Base-by-base conservation (phyloP, 2,329 filamentous ascomycete species). In the Alternaria conjuncta region DNA sequence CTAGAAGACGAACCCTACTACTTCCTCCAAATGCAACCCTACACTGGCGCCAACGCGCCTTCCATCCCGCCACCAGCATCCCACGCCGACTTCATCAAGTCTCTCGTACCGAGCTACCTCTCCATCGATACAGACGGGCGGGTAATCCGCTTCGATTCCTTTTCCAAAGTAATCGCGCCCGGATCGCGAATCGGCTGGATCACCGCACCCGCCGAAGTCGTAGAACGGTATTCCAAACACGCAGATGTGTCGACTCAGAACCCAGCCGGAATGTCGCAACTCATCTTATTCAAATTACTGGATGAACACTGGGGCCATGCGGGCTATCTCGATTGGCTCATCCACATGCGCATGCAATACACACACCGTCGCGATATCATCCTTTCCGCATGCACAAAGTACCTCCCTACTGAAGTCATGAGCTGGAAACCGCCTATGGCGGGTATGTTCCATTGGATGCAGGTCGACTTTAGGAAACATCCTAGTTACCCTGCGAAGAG, bases 1-100 rank as follows among this genome's bases (percentile, higher is more conserved):
- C 83, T 97, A 70, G 94, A 97, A 82, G 94, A 97, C 77, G 94
- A 97, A 78, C 94, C 94, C 2, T 97, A 97, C 82, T 97, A 96
- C 82, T 97, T 95, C 82, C 85, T 97, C 36, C 94, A 97, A 80
- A 92, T 94, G 91, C 88, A 92, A 71, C 88, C 90, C 0, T 95
- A 94, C 80, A 85, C 85, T 2, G 85, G 87, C 13, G 81, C 84
- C 30, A 79, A 85, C 67, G 80, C 84, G 15, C 79, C 86, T 0
- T 80, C 84, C 2, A 81, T 84, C 5, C 86, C 88, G 7, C 84
- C 87, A 0, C 90, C 90, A 7, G 80, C 84, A 36, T 87, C 82
- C 12, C 87, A 92, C 58, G 87, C 90, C 5, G 89, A 91, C 11
- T 97, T 97, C 79, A 83, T 98, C 62, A 83, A 86, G 11, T 84